A percentile compares a stretch with the other conserved stretches of the same genome.
Conservation (phyloP, 805 yeast genomes). For the Candida pseudofarinosa region DNA sequence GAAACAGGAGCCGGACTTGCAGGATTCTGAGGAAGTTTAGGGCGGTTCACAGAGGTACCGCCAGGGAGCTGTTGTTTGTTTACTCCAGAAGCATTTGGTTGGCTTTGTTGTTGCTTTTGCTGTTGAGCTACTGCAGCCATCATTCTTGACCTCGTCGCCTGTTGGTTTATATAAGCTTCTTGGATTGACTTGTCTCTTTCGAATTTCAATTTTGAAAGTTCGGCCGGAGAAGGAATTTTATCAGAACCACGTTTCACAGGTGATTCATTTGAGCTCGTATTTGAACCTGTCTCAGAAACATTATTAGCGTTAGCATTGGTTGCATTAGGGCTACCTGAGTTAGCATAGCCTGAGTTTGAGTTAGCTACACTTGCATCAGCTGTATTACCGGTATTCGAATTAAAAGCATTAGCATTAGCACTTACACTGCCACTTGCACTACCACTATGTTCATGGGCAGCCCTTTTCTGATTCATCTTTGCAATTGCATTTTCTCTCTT, state of each 20-base stretch:
- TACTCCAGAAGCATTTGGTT: constrained; percentile 1
- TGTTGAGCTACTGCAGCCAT: constrained; percentile 40
- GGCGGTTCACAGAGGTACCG: not conserved
- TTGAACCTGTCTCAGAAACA: constrained; percentile 33
- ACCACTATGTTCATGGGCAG: constrained; percentile 8
- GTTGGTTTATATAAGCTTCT: constrained; percentile 58
- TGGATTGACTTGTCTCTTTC: constrained; percentile 85
- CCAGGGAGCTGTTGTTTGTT: not conserved
- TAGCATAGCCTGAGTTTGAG: constrained; percentile 2
- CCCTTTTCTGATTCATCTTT: constrained; percentile 23
- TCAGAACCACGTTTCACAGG: constrained; percentile 24
- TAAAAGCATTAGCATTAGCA: constrained; percentile 8
- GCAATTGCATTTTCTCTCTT: constrained; percentile 70
- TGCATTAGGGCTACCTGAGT: constrained; percentile 2
- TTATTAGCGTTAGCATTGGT: not conserved
- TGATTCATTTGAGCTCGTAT: not conserved
- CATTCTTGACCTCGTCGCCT: constrained; percentile 40
- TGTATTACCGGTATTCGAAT: constrained; percentile 5
- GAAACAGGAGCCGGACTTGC: constrained; percentile 2
- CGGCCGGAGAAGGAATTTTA: constrained; percentile 68
- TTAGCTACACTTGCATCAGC: too few relatives aligned
- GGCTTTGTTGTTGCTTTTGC: constrained; percentile 15
- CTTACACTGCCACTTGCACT: constrained; percentile 5
- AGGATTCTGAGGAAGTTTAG: not conserved
- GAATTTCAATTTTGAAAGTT: constrained; percentile 73